Evolutionary conservation across 2,329 filamentous ascomycete species (phyloP).

Genomic region (Dothiorella sarmentorum): DNA sequence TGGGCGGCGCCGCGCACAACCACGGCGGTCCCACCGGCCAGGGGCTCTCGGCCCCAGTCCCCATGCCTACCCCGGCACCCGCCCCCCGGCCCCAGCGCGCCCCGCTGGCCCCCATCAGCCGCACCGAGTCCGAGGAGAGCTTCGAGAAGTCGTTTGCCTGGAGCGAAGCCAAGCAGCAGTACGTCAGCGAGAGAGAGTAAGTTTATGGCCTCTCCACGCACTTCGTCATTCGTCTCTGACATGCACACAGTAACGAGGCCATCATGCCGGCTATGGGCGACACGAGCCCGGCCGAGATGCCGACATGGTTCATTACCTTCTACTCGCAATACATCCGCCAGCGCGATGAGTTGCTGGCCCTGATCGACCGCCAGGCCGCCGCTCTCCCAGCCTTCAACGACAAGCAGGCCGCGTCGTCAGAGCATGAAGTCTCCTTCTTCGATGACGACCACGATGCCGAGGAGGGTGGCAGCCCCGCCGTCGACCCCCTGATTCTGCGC

Average conservation of each 20-base stretch:
- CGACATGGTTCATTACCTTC: slow-evolving; percentile 61
- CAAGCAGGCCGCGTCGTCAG: slow-evolving; percentile 25
- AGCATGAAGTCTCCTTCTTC: slow-evolving; percentile 33
- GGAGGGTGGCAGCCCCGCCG: slow-evolving; percentile 23
- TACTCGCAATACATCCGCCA: slow-evolving; percentile 62
- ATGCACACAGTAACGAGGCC: slow-evolving; percentile 30
- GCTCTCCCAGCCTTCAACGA: slow-evolving; percentile 32
- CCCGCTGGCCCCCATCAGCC: slow-evolving; percentile 1
- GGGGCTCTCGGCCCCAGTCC: slow-evolving; percentile 21
- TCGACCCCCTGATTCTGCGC: slow-evolving; percentile 38
- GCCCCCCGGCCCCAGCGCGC: background rate
- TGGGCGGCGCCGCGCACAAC: slow-evolving; percentile 54
- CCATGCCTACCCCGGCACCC: background rate
- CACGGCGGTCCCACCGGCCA: slow-evolving; percentile 51
- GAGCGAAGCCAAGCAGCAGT: slow-evolving; percentile 32
- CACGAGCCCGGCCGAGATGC: slow-evolving; percentile 48
- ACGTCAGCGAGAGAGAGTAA: slow-evolving; percentile 30
- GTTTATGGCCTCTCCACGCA: background rate
- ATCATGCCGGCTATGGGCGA: slow-evolving; percentile 25
- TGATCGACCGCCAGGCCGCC: slow-evolving; percentile 45
- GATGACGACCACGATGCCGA: slow-evolving; percentile 28
- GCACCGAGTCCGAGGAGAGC: slow-evolving; percentile 28
- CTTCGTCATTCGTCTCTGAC: no score
- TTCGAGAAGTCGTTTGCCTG: slow-evolving; percentile 36
- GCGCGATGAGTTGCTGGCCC: slow-evolving; percentile 56